Evolutionary conservation across 208 protist species (phyloP).

Genomic region (Acanthamoeba rhysodes): DNA sequence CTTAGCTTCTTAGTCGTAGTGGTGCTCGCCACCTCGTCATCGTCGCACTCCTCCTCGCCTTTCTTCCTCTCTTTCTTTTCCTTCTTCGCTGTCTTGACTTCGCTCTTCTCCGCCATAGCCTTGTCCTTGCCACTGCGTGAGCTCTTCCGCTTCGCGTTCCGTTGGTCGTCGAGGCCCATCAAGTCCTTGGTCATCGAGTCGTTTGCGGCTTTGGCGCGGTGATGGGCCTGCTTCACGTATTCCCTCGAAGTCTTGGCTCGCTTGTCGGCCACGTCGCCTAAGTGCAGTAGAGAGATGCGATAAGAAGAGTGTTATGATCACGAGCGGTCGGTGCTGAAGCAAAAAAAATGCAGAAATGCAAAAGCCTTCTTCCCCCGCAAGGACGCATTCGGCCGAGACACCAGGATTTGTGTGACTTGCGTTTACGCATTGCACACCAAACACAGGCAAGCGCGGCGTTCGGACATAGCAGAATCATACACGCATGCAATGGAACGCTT

Average conservation of each 20-base stretch:
- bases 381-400: not conserved
- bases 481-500: not conserved
- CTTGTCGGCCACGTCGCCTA: not conserved
- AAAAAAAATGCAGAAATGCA: not conserved
- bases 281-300: not conserved
- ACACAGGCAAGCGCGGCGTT: not conserved
- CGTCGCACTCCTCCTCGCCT: not conserved
- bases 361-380: not conserved
- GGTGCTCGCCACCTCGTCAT: not conserved
- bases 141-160: not conserved
- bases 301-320: not conserved
- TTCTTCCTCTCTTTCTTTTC: not conserved
- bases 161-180: not conserved
- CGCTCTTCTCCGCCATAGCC: not conserved
- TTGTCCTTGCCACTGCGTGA: not conserved
- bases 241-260: not conserved
- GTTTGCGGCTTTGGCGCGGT: too few relatives aligned
- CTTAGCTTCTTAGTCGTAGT: conserved; percentile 9
- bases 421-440: too few relatives aligned
- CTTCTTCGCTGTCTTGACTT: not conserved
- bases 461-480: too few relatives aligned
- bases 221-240: not conserved
- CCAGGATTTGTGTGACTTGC: not conserved
- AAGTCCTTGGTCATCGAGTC: not conserved
- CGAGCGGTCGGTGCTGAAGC: not conserved